Base-by-base conservation (phyloP, 2,329 filamentous ascomycete genomes). In the Tolypocladium guangdongense region DNA sequence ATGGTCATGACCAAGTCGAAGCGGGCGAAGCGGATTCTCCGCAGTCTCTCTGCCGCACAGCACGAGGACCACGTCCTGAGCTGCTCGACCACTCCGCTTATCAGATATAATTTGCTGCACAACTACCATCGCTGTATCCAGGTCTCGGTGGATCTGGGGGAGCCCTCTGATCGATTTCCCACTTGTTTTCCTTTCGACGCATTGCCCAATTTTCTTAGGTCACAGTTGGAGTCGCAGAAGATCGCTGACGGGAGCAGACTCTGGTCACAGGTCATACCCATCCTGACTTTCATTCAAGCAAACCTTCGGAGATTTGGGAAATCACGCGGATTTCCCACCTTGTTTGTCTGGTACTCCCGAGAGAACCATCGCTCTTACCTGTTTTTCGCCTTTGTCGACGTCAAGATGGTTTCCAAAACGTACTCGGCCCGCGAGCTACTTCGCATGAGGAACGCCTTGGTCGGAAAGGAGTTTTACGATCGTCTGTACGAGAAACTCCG, bases 391-490 rank as follows among this genome's bases (percentile, higher is more conserved):
- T 71, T 68, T 56, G 59, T 72, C 55, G 55, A 62, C 48, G 52
- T 63, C 62, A 63, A 63, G 52, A 78, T 79, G 76, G 64, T 65
- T 52, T 65, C 68, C 14, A 68, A 66, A 45, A 70, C 60, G 12
- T 80, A 80, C 58, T 70, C 68, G 10, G 62, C 72, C 50, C 61
- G 64, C 37, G 74, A 80, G 62, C 67, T 80, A n/a, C 63, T 78
- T 46, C 61, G 60, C 47, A 58, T 71, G 53, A 64, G 64, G 55
- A 57, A 65, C 35, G 39, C 41, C n/a, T 60, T 63, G 47, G 58
- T 60, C 18, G 53, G 56, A n/a, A 57, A 60, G 52, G 60, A 64
- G 10, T 47, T 70, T 22, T 62, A 61, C 49, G 53, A 64, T 20
- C 59, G 60, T 39, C 57, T 72, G 7, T 61, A 60, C 52, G 56